Conservation (phyloP, 257 asterid species). For the Scutellaria baicalensis region DNA sequence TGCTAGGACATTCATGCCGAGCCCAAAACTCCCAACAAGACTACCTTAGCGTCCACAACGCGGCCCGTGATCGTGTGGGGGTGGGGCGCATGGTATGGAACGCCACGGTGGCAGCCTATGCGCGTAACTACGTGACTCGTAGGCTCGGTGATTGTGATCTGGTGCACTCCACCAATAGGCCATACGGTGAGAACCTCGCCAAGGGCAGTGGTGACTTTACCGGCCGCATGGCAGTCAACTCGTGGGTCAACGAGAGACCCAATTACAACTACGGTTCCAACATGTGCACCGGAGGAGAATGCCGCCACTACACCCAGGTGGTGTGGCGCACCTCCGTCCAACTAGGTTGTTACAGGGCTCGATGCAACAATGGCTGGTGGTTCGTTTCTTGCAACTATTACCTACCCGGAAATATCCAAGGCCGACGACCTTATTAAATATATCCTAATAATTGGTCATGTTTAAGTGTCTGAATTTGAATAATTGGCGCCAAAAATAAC, state of each 20-base stretch:
- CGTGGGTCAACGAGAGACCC: conserved; percentile 31
- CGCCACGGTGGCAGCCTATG: conserved; percentile 25
- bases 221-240: conserved; percentile 15
- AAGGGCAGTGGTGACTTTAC: conserved; percentile 15
- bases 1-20: not conserved
- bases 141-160: conserved; percentile 28
- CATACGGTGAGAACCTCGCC: conserved; percentile 39
- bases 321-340: conserved; percentile 23
- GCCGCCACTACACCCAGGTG: conserved; percentile 29
- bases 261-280: conserved; percentile 25
- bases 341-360: conserved; percentile 23
- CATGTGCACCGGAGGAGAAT: conserved; percentile 17
- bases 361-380: conserved; percentile 18
- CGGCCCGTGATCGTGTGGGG: conserved; percentile 31
- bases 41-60: conserved; percentile 32
- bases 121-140: conserved; percentile 26
- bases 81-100: conserved; percentile 42
- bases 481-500: not conserved
- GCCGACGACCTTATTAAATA: conserved; percentile 23
- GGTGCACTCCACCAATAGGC: conserved; percentile 24
- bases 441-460: too few species aligned
- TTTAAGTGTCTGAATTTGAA: too few species aligned
- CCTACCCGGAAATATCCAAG: conserved; percentile 17
- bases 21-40: conserved; percentile 34
- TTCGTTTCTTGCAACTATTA: conserved; percentile 30